phyloP scores from a whole-genome alignment of 2,329 filamentous ascomycete species.

The Mycosphaerelloides madeirae region DNA sequence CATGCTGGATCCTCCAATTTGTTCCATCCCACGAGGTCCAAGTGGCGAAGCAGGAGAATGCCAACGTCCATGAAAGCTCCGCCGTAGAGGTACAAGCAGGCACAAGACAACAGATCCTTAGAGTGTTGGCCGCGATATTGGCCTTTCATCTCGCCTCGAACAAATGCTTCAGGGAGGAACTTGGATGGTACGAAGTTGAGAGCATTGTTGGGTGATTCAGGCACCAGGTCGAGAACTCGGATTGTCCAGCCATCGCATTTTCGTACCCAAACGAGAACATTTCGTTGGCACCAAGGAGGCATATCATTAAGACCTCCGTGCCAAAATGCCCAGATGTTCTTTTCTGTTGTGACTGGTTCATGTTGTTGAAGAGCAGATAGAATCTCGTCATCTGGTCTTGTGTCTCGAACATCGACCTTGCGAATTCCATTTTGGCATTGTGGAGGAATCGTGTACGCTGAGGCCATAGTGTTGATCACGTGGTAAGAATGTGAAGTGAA shows the following conservation, averaged over 20 bases:
- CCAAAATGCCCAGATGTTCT: constrained; percentile 42
- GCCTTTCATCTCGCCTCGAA: constrained; percentile 43
- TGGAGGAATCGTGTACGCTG: too few relatives aligned
- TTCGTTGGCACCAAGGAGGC: constrained; percentile 36
- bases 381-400: constrained; percentile 1
- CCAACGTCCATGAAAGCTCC: constrained; percentile 42
- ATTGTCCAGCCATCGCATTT: constrained; percentile 39
- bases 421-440: too few relatives aligned
- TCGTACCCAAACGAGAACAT: constrained; percentile 39
- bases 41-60: constrained; percentile 32
- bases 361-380: not conserved
- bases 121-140: constrained; percentile 41
- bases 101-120: constrained; percentile 45
- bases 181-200: constrained; percentile 36
- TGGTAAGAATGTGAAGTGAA: too few relatives aligned
- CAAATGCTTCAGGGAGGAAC: constrained; percentile 36
- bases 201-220: constrained; percentile 37
- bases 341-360: constrained; percentile 35
- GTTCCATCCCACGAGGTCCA: constrained; percentile 40
- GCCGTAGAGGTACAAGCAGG: constrained; percentile 37
- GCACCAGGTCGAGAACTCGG: constrained; percentile 37
- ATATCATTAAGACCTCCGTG: constrained; percentile 33
- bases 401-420: not conserved
- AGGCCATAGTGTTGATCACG: too few relatives aligned
- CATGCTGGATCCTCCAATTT: constrained; percentile 35